These are phyloP conservation scores for Porphyrellus cyaneotinctus DNA, from an alignment of 768 basidiomycete species.

Conservation along the genomic window DNA sequence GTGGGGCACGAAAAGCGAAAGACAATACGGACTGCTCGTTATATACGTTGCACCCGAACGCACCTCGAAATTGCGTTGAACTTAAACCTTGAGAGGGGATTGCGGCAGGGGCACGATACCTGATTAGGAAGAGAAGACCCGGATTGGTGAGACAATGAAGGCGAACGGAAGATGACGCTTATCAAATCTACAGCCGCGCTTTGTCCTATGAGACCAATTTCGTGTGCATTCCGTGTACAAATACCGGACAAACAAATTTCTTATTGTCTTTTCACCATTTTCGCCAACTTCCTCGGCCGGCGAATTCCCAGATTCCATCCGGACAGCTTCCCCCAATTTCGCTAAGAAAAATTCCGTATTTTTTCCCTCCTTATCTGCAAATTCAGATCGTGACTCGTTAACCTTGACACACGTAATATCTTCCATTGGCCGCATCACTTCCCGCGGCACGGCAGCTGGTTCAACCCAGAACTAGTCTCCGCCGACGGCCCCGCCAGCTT, in stretches of 20 bases:
- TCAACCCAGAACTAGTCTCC: slow-evolving; percentile 19
- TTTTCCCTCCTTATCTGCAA: slow-evolving; percentile 33
- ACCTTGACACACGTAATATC: slow-evolving; percentile 28
- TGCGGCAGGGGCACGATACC: slow-evolving; percentile 19
- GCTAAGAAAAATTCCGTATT: slow-evolving; percentile 32
- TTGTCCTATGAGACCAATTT: slow-evolving; percentile 32
- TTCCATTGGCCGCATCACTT: slow-evolving; percentile 25
- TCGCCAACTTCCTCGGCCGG: slow-evolving; percentile 31
- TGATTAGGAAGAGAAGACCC: slow-evolving; percentile 21
- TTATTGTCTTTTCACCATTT: slow-evolving; percentile 45
- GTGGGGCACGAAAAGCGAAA: slow-evolving; percentile 55
- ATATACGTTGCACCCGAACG: slow-evolving; percentile 42
- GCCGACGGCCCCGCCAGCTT: slow-evolving; percentile 29
- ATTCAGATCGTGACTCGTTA: slow-evolving; percentile 31
- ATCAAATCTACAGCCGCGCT: slow-evolving; percentile 30
- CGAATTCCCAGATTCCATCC: slow-evolving; percentile 30
- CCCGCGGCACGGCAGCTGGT: slow-evolving; percentile 28
- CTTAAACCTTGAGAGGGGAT: slow-evolving; percentile 25
- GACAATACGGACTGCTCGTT: slow-evolving; percentile 54
- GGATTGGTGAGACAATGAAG: slow-evolving; percentile 34
- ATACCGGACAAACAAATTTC: slow-evolving; percentile 37
- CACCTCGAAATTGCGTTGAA: slow-evolving; percentile 36
- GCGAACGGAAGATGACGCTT: slow-evolving; percentile 26
- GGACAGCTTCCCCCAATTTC: slow-evolving; percentile 21
- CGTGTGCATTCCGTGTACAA: slow-evolving; percentile 40